Evolutionary conservation across 352 stramenopile species (phyloP), one percentile per base, ranked within the genome.

Genomic region (Globisporangium emineosum): DNA sequence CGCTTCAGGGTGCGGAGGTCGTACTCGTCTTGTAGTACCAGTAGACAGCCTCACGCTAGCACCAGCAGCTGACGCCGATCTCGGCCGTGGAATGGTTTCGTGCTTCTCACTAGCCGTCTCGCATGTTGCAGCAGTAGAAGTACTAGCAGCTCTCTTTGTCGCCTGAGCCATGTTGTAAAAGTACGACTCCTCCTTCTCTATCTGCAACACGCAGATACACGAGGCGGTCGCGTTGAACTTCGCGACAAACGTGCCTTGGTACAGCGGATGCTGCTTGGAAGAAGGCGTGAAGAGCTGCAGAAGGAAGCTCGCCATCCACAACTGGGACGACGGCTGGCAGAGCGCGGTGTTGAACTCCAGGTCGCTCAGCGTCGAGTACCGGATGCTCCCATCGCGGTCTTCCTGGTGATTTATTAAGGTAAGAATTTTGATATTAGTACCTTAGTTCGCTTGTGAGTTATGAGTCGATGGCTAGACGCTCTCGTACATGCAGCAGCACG

Each of bases 321-420:
- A 63, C 32, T 75, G 62, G 0, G 79, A 81, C 25, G 77, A 65
- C 12, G 71, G 67, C 54, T 85, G 81, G 47, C 69, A 78, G 32
- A 90, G 60, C 23, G 77, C 66, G 30, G 79, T 61, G 52, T 83
- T 81, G 58, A 88, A 79, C 57, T 89, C 81, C 66, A 78, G 70
- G 57, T 88, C 78, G 56, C 64, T 76, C n/a, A 89, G 68, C 10
- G 77, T 27, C 23, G 76, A 64, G 66, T 73, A 76, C 33, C 71
- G 69, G 0, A 81, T 66, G 52, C 64, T 69, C 8, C 77, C 76
- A 27, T 70, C 66, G 13, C 53, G 66, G 35, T 87, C 75, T 61
- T 90, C 77, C 62, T 88, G 54, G 3, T 74, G 23, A 19, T 70
- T 62, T 15, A n/a, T 6, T 13, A 45, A 3, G 32, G 12, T 7